Conservation (phyloP, 2,329 filamentous ascomycete genomes). For the Didymella arachidicola region DNA sequence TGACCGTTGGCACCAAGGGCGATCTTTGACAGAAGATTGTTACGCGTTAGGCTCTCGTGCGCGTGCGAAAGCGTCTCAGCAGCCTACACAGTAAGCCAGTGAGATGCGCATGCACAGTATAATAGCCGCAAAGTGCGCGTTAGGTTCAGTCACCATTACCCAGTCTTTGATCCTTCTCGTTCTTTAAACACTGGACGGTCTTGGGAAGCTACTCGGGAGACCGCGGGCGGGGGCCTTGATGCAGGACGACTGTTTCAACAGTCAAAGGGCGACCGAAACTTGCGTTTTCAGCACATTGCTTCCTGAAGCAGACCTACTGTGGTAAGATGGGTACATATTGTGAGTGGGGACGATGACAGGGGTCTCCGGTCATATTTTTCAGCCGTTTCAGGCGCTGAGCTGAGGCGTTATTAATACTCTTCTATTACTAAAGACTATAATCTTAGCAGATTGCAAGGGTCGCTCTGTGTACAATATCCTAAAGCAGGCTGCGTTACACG, state of each 20-base stretch:
- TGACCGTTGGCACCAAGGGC: constrained; percentile 10
- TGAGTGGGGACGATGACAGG: too few relatives aligned
- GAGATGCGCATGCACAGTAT: background rate
- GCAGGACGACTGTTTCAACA: background rate
- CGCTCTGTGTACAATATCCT: too few relatives aligned
- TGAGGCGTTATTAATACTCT: too few relatives aligned
- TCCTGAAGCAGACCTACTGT: background rate
- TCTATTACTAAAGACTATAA: too few relatives aligned
- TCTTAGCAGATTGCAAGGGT: too few relatives aligned
- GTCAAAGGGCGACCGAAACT: background rate
- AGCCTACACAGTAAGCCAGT: background rate
- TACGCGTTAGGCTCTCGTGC: background rate
- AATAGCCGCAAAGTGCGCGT: background rate
- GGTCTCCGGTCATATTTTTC: too few relatives aligned
- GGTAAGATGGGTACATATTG: too few relatives aligned
- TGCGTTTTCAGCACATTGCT: background rate
- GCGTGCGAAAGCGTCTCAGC: background rate
- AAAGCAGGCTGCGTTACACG: too few relatives aligned
- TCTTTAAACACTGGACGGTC: background rate
- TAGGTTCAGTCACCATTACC: background rate
- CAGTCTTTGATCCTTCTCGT: background rate
- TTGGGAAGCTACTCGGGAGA: background rate
- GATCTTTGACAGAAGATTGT: background rate
- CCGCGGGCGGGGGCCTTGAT: background rate
- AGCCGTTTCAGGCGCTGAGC: too few relatives aligned